These are phyloP conservation scores for Scedosporium apiospermum DNA, from an alignment of 2,329 filamentous ascomycete species.

Conservation along the genomic window DNA sequence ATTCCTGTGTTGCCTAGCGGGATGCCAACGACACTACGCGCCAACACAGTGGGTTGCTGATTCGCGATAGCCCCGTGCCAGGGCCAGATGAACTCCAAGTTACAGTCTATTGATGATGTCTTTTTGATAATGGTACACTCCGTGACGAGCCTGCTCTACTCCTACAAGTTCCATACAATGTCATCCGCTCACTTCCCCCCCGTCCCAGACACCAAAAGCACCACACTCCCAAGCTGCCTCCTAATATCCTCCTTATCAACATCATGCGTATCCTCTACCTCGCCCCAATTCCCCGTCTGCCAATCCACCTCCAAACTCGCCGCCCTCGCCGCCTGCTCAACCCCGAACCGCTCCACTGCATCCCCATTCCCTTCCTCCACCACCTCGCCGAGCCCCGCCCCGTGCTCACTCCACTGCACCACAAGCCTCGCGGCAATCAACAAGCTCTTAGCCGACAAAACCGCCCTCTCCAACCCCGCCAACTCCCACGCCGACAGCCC, in stretches of 20 bases:
- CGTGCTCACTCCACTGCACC: conserved; percentile 77
- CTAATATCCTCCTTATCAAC: conserved; percentile 85
- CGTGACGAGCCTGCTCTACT: not conserved
- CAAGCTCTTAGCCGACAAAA: conserved; percentile 80
- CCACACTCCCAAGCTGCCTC: conserved; percentile 78
- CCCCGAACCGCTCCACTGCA: conserved; percentile 48
- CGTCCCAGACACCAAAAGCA: conserved; percentile 65
- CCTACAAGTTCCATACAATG: not conserved
- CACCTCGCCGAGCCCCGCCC: conserved; percentile 18
- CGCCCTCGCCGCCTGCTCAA: conserved; percentile 71
- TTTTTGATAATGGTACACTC: not conserved
- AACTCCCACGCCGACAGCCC: conserved; percentile 70
- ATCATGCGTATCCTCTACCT: conserved; percentile 97
- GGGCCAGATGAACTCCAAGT: not conserved
- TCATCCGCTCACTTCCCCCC: conserved; percentile 13
- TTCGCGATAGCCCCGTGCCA: not conserved
- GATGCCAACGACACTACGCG: too few relatives aligned
- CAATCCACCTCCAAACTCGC: conserved; percentile 79
- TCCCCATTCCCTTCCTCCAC: conserved; percentile 24
- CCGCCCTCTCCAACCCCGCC: conserved; percentile 74
- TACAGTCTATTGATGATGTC: not conserved
- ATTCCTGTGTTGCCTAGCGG: too few relatives aligned
- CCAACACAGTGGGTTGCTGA: not conserved
- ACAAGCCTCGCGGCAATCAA: conserved; percentile 68
- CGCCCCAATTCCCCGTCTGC: conserved; percentile 88